These are phyloP conservation scores for Yamadazyma friedrichii DNA, from an alignment of 1,139 yeast species.

Conservation along the genomic window DNA sequence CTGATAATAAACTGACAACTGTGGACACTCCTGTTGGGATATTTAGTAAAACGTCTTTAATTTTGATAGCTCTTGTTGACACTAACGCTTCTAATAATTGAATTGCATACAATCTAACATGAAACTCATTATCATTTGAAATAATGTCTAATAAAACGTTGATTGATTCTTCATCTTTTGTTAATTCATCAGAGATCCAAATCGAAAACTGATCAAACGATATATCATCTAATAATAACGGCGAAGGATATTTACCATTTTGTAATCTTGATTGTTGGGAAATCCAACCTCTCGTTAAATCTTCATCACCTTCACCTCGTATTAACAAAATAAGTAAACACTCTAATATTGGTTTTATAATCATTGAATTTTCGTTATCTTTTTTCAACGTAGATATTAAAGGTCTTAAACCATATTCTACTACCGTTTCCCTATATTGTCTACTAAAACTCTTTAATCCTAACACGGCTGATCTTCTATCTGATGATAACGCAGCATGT, in stretches of 20 bases:
- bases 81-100: constrained; percentile 85
- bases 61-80: constrained; percentile 68
- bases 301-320: constrained; percentile 59
- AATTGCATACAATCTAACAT: constrained; percentile 72
- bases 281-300: constrained; percentile 65
- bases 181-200: constrained; percentile 94
- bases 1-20: constrained; percentile 67
- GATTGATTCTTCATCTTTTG: constrained; percentile 64
- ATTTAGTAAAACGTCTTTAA: constrained; percentile 71
- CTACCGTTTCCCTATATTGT: constrained; percentile 85
- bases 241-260: constrained; percentile 82
- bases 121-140: constrained; percentile 61
- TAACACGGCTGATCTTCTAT: constrained; percentile 86
- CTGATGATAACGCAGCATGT: constrained; percentile 79
- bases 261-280: constrained; percentile 75
- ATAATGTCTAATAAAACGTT: constrained; percentile 55
- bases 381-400: constrained; percentile 64
- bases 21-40: constrained; percentile 81
- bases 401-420: constrained; percentile 83
- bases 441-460: constrained; percentile 89
- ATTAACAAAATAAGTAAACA: constrained; percentile 80
- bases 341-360: constrained; percentile 82
- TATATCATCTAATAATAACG: constrained; percentile 60
- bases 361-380: constrained; percentile 67
- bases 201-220: constrained; percentile 80